Base-by-base conservation (phyloP, 768 basidiomycete genomes). In the Hygrocybe coccinea region DNA sequence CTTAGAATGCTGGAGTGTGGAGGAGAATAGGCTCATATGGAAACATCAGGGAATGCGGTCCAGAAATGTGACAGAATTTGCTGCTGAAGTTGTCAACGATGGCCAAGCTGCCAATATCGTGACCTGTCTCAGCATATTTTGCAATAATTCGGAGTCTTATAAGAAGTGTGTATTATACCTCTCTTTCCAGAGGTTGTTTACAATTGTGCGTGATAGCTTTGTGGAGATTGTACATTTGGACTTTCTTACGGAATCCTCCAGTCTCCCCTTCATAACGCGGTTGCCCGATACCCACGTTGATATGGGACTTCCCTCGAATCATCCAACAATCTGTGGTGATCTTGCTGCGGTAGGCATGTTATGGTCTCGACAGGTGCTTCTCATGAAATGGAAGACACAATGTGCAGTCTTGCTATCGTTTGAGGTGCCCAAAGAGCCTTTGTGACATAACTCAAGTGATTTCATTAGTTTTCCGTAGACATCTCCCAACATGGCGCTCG, bases 1-100 rank as follows among this genome's bases (percentile, higher is more conserved):
- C 5, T 37, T 60, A 3, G 52, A 57, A 24, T 60, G 59, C 47
- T 60, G 59, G 59, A 33, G 46, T 36, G 52, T 57, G 12, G 46
- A 3, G 7, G 46, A 47, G 15, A 21, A 47, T 21, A 47, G 25
- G 46, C n/a, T 47, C 46, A 29, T 47, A 47, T 47, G 46, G 46
- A 47, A 21, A 25, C 46, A 47, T 29, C 46, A 29, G 15, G 29
- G 29, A 29, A 29, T 4, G 19, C 12, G n/a, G n/a, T 29, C 14
- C n/a, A 21, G 5, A 47, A 5, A 4, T 3, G 46, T 47, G 14
- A 14, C 19, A n/a, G 46, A 47, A 14, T 47, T 47, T 29, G 7
- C 46, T 25, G 17, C 24, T 21, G 46, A 47, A 15, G 7, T 25
- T 47, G 24, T 47, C 21, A 21, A 47, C 21, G 46, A 29, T 25